A percentile compares a stretch with the other conserved stretches of the same genome.
These are phyloP conservation scores for Cruciata laevipes DNA, from an alignment of 257 asterid genomes.

Conservation along the genomic window DNA sequence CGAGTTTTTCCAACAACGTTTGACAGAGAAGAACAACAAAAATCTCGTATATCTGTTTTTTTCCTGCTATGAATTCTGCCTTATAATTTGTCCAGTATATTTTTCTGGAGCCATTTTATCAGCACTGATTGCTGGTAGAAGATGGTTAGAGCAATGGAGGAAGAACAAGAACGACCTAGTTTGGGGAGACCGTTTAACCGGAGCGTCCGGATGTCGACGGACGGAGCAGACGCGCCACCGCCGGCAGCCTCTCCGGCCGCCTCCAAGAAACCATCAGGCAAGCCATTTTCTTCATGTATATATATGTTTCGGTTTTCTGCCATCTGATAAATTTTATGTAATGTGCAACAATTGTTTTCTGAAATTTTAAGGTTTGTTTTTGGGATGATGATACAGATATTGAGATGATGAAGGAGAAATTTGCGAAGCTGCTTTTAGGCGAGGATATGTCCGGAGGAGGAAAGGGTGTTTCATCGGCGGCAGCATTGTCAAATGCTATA, in stretches of 20 bases:
- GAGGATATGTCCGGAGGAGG: conserved; percentile 99
- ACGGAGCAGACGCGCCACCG: conserved; percentile 22
- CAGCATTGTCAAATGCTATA: conserved; percentile 87
- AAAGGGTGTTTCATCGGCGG: conserved; percentile 88
- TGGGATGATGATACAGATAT: too few species aligned
- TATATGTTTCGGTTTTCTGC: not conserved
- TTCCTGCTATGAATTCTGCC: not conserved
- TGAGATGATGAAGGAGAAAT: conserved; percentile 82
- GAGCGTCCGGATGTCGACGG: conserved; percentile 27
- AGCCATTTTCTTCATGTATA: not conserved
- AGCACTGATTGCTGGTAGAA: not conserved
- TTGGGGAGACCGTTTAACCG: conserved; percentile 27
- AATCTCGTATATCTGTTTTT: not conserved
- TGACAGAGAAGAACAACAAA: not conserved
- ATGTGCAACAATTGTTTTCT: not conserved
- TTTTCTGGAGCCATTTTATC: not conserved
- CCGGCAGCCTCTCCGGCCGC: not conserved
- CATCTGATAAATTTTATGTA: too few species aligned
- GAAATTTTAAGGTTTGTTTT: not conserved
- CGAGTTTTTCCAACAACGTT: not conserved
- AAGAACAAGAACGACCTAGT: not conserved
- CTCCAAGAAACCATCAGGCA: conserved; percentile 34
- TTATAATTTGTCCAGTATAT: not conserved
- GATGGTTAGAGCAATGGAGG: not conserved
- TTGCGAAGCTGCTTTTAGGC: conserved; percentile 83